Percentiles rank a stretch among this genome's conserved stretches.
These are phyloP conservation scores for Puccinia coronata DNA, from an alignment of 1,284 basidiomycete genomes.

Conservation along the genomic window DNA sequence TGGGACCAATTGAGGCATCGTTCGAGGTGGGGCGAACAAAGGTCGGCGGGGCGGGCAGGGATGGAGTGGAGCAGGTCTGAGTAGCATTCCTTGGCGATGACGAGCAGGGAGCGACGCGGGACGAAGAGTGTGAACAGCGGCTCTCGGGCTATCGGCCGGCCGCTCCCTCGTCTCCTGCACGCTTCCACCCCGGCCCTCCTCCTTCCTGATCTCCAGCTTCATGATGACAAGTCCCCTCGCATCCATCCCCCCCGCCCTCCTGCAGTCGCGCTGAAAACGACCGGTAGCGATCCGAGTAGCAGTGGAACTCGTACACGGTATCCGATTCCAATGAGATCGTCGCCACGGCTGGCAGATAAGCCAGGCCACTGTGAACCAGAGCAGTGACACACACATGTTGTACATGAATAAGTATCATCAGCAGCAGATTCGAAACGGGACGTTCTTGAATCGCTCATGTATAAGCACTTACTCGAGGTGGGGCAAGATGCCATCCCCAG, in stretches of 20 bases:
- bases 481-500: slow-evolving; percentile 78
- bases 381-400: slow-evolving; percentile 62
- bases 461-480: slow-evolving; percentile 67
- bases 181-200: not conserved
- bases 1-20: slow-evolving; percentile 17
- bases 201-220: not conserved
- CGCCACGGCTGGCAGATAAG: slow-evolving; percentile 82
- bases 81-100: slow-evolving; percentile 73
- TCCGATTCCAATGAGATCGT: slow-evolving; percentile 84
- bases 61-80: slow-evolving; percentile 68
- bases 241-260: not conserved
- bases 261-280: not conserved
- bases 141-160: slow-evolving; percentile 65
- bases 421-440: no score
- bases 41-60: slow-evolving; percentile 63
- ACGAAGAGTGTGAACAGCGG: slow-evolving; percentile 75
- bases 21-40: slow-evolving; percentile 49
- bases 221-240: no score
- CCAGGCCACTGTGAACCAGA: slow-evolving; percentile 71
- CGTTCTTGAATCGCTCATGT: slow-evolving; percentile 67
- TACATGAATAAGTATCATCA: not conserved
- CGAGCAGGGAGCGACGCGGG: slow-evolving; percentile 76
- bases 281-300: slow-evolving; percentile 63
- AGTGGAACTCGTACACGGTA: slow-evolving; percentile 80
- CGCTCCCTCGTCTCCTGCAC: slow-evolving; percentile 39